A percentile compares a stretch with the other conserved stretches of the same genome.
phyloP scores from a whole-genome alignment of 2,329 filamentous ascomycete genomes.

The Epichloe sibirici region DNA sequence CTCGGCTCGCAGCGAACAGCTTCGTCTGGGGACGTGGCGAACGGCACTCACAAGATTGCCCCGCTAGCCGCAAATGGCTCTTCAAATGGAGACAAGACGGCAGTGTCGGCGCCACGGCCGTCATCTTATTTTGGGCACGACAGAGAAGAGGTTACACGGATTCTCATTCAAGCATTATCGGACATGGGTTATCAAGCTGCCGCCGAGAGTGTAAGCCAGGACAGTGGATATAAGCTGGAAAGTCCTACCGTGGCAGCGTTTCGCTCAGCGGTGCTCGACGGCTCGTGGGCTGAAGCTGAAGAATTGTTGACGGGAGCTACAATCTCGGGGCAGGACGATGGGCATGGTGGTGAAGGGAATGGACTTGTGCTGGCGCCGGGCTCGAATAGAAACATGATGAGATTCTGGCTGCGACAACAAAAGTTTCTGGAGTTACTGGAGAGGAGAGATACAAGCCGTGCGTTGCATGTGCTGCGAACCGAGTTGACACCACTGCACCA shows the following conservation, averaged over 20 bases:
- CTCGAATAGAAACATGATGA: slow-evolving; percentile 67
- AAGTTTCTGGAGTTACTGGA: slow-evolving; percentile 91
- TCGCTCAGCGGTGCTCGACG: slow-evolving; percentile 63
- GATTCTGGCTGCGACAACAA: slow-evolving; percentile 80
- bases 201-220: slow-evolving; percentile 59
- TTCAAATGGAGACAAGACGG: slow-evolving; percentile 20
- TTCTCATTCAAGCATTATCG: slow-evolving; percentile 79
- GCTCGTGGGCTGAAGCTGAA: slow-evolving; percentile 80
- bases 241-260: slow-evolving; percentile 79
- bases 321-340: slow-evolving; percentile 14
- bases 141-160: slow-evolving; percentile 82
- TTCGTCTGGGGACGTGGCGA: slow-evolving; percentile 22
- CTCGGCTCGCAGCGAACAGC: slow-evolving; percentile 11
- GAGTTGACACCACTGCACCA: slow-evolving; percentile 81
- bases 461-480: slow-evolving; percentile 70
- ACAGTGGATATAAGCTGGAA: slow-evolving; percentile 83
- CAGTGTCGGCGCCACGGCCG: slow-evolving; percentile 8
- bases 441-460: slow-evolving; percentile 55
- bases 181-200: slow-evolving; percentile 79
- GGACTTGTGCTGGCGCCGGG: slow-evolving; percentile 65
- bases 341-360: slow-evolving; percentile 26
- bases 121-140: slow-evolving; percentile 68
- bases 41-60: slow-evolving; percentile 34
- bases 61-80: slow-evolving; percentile 42
- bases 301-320: slow-evolving; percentile 53